Evolutionary conservation across 2,329 filamentous ascomycete genomes (phyloP).

Genomic region (Arthrobotrys iridis): DNA sequence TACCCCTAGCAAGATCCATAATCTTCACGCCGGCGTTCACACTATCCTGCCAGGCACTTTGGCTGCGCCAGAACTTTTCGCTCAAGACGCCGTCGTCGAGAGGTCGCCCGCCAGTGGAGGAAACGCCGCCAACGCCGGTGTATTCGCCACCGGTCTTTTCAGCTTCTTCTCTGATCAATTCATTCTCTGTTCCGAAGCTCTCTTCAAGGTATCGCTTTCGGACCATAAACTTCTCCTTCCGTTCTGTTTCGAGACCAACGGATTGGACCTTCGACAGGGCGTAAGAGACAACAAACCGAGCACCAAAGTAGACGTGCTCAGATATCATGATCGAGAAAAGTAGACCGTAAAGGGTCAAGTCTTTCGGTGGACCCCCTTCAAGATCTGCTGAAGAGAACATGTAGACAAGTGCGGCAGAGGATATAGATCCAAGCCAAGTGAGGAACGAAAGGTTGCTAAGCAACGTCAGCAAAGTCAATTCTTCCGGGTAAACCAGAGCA

Average conservation of each 20-base stretch:
- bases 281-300: slow-evolving; percentile 76
- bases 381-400: slow-evolving; percentile 78
- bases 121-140: slow-evolving; percentile 40
- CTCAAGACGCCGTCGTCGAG: slow-evolving; percentile 37
- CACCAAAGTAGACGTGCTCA: slow-evolving; percentile 87
- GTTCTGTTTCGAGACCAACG: slow-evolving; percentile 84
- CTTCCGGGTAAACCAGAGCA: not conserved
- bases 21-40: slow-evolving; percentile 41
- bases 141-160: slow-evolving; percentile 35
- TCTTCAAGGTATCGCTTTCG: slow-evolving; percentile 82
- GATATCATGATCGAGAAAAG: slow-evolving; percentile 83
- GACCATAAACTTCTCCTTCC: slow-evolving; percentile 80
- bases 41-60: slow-evolving; percentile 43
- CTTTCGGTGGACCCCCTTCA: slow-evolving; percentile 73
- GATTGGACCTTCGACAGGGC: slow-evolving; percentile 84
- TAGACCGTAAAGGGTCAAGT: slow-evolving; percentile 81
- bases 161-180: slow-evolving; percentile 60
- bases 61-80: slow-evolving; percentile 52
- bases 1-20: slow-evolving; percentile 37
- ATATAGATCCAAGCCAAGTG: slow-evolving; percentile 92
- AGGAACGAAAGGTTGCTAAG: slow-evolving; percentile 77
- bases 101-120: slow-evolving; percentile 22
- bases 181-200: slow-evolving; percentile 70
- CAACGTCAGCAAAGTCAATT: not conserved
- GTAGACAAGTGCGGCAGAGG: slow-evolving; percentile 86